These are phyloP conservation scores for Camelina hispida DNA, from an alignment of 345 rosid species.

Conservation along the genomic window DNA sequence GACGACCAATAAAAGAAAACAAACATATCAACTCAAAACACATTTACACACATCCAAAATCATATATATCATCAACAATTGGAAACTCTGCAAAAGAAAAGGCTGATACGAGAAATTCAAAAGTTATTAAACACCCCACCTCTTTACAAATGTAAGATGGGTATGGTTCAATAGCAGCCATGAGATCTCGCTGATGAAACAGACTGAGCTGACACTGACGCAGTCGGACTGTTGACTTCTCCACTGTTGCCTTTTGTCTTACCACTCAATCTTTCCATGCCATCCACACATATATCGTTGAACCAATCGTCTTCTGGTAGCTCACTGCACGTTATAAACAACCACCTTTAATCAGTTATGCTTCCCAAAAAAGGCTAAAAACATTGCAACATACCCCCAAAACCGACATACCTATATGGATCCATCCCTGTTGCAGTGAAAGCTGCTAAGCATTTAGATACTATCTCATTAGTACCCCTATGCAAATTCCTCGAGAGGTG, in stretches of 20 bases:
- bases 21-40: conserved; percentile 19
- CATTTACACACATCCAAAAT: conserved; percentile 32
- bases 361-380: conserved; percentile 6
- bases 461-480: conserved; percentile 86
- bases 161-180: conserved; percentile 58
- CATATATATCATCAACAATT: conserved; percentile 38
- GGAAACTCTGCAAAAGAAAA: conserved; percentile 30
- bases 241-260: conserved; percentile 77
- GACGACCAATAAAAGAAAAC: not conserved
- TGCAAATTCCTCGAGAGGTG: conserved; percentile 90
- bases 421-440: conserved; percentile 93
- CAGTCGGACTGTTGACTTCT: conserved; percentile 91
- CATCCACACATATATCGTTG: conserved; percentile 78
- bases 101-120: too few species aligned
- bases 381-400: not conserved
- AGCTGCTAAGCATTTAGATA: conserved; percentile 77
- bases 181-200: conserved; percentile 92
- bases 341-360: conserved; percentile 15
- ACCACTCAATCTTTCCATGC: conserved; percentile 86
- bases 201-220: conserved; percentile 96
- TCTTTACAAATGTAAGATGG: conserved; percentile 34
- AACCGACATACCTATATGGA: conserved; percentile 70
- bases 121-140: too few species aligned
- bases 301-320: conserved; percentile 97
- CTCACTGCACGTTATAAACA: conserved; percentile 52